phyloP scores from a whole-genome alignment of 805 yeast genomes.

The Monosporozyma siamensis region DNA sequence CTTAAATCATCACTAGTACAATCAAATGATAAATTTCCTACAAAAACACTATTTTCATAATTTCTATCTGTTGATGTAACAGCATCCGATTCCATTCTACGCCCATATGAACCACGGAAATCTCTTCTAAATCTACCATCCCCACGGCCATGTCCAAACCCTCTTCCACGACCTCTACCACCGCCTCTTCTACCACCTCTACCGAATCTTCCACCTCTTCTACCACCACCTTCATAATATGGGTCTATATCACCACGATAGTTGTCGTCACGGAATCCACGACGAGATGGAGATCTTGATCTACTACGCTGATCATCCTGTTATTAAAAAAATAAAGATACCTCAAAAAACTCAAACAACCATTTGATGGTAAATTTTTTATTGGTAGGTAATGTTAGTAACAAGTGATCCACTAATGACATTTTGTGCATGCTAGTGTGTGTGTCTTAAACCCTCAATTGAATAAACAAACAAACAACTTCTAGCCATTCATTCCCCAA shows the following conservation, averaged over 20 bases:
- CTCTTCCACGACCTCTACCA: conserved; percentile 17
- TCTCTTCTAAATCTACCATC: conserved; percentile 11
- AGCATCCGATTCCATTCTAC: not conserved
- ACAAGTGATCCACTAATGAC: too few species aligned
- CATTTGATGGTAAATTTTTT: too few species aligned
- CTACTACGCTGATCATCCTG: conserved; percentile 11
- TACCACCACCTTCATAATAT: conserved; percentile 17
- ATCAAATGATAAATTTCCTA: conserved; percentile 65
- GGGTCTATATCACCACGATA: conserved; percentile 24
- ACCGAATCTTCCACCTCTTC: conserved; percentile 25
- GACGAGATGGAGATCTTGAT: conserved; percentile 18
- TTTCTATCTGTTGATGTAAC: conserved; percentile 36
- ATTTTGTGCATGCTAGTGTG: too few species aligned
- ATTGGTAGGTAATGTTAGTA: too few species aligned
- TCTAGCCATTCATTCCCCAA: not conserved
- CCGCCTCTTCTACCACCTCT: conserved; percentile 15
- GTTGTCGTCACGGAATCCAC: conserved; percentile 21
- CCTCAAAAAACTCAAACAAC: too few species aligned
- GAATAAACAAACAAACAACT: too few species aligned
- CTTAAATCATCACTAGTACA: conserved; percentile 50
- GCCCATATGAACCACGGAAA: not conserved
- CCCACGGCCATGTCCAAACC: conserved; percentile 9
- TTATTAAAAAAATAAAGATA: not conserved
- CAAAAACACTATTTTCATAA: conserved; percentile 57
- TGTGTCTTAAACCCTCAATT: too few species aligned